These are phyloP conservation scores for Fusarium hostae DNA, from an alignment of 2,329 filamentous ascomycete species.

Conservation along the genomic window DNA sequence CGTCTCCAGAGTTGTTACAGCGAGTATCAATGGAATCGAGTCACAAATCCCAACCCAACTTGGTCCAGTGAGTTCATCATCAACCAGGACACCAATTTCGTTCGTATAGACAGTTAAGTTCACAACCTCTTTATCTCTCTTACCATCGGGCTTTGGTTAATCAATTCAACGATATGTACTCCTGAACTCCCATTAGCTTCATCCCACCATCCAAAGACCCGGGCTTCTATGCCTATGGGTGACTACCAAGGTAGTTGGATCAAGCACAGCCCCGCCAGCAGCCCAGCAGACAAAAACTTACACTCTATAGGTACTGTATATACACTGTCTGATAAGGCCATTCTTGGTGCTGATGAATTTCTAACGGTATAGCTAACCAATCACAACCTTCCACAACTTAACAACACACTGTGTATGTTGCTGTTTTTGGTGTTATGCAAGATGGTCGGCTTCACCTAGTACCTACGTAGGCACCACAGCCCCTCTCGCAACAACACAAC, in stretches of 20 bases:
- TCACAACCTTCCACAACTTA: neutral
- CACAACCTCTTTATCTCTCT: neutral
- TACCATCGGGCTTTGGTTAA: neutral
- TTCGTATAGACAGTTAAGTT: neutral
- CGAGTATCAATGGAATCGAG: neutral
- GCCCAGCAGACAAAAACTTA: slow-evolving; percentile 6
- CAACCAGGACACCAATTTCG: neutral
- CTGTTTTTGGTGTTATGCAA: neutral
- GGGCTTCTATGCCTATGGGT: neutral
- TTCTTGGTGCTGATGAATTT: neutral
- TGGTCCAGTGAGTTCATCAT: neutral
- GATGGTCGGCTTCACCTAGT: neutral
- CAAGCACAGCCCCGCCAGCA: slow-evolving; percentile 21
- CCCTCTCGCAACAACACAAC: slow-evolving; percentile 26
- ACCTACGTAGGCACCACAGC: slow-evolving; percentile 13
- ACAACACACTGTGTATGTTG: slow-evolving; percentile 16
- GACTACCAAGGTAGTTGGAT: neutral
- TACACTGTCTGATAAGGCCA: slow-evolving; percentile 20
- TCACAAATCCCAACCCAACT: neutral
- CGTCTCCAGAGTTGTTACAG: slow-evolving; percentile 17
- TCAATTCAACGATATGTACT: neutral
- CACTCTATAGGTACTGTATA: slow-evolving; percentile 10
- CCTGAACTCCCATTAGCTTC: neutral
- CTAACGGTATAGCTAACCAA: slow-evolving; percentile 1
- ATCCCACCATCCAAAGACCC: slow-evolving; percentile 4